Percentiles rank a stretch among this genome's conserved stretches.
phyloP scores from a whole-genome alignment of 495 filamentous ascomycete species.

The Penicillium manginii region DNA sequence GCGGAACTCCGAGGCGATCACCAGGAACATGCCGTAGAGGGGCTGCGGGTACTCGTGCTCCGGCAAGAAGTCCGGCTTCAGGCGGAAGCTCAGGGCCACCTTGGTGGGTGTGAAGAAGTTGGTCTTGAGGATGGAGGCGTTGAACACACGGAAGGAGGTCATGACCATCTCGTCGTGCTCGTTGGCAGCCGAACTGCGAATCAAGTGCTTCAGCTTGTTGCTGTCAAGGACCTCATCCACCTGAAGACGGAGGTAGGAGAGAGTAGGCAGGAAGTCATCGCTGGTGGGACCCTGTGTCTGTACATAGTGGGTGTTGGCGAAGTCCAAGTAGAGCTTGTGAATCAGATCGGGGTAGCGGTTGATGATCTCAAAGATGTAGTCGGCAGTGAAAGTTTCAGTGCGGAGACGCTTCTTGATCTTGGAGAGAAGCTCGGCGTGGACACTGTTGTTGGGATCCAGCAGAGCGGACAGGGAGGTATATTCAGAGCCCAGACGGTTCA shows the following conservation, averaged over 20 bases:
- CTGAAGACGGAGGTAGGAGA: constrained; percentile 74
- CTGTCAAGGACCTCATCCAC: constrained; percentile 79
- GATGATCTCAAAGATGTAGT: constrained; percentile 98
- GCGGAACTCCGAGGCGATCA: constrained; percentile 94
- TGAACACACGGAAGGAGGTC: constrained; percentile 95
- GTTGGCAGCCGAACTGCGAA: constrained; percentile 79
- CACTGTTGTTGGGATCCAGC: constrained; percentile 77
- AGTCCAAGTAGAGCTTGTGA: constrained; percentile 85
- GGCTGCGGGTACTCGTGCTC: constrained; percentile 90
- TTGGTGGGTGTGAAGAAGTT: constrained; percentile 99
- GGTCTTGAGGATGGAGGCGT: constrained; percentile 87
- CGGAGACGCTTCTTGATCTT: constrained; percentile 96
- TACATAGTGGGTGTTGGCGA: constrained; percentile 88
- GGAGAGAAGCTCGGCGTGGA: constrained; percentile 86
- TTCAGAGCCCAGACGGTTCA: constrained; percentile 92
- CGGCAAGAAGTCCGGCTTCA: constrained; percentile 88
- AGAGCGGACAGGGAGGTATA: constrained; percentile 85
- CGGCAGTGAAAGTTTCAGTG: constrained; percentile 95
- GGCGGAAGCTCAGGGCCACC: constrained; percentile 94
- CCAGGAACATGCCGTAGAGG: constrained; percentile 96
- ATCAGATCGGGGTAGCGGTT: constrained; percentile 86
- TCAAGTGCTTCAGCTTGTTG: constrained; percentile 74
- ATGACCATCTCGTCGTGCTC: constrained; percentile 99
- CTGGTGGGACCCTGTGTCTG: constrained; percentile 71
- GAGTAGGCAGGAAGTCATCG: constrained; percentile 79